Percentiles rank a stretch among this genome's conserved stretches.
Evolutionary conservation across 176 grass and related monocot species (phyloP).

Genomic region (Aegilops bicornis): DNA sequence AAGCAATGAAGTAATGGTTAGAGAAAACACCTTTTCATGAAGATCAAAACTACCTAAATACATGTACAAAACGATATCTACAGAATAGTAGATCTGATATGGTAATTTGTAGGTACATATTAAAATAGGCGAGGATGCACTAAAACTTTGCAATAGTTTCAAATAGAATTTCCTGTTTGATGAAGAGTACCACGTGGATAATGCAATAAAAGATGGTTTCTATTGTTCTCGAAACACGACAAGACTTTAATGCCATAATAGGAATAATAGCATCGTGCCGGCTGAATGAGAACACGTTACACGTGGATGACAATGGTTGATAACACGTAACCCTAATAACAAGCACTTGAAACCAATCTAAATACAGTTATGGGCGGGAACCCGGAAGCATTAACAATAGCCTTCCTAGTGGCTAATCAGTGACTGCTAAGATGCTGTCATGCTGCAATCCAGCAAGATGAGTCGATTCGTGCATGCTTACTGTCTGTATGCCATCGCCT

Average conservation of each 20-base stretch:
- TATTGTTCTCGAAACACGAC: conserved; percentile 1
- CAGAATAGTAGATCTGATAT: background rate
- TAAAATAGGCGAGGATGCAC: background rate
- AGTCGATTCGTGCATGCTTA: background rate
- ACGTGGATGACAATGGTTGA: background rate
- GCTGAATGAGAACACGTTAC: background rate
- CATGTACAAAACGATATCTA: background rate
- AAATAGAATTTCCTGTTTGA: background rate
- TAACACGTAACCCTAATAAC: background rate
- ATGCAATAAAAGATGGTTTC: background rate
- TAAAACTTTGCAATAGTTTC: background rate
- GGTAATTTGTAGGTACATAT: background rate
- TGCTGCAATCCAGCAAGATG: background rate
- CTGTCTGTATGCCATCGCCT: background rate
- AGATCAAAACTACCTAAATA: background rate
- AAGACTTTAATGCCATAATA: conserved; percentile 11
- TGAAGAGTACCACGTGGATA: background rate
- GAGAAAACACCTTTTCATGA: background rate
- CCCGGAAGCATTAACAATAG: background rate
- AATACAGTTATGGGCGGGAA: background rate
- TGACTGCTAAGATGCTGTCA: background rate
- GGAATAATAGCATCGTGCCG: background rate
- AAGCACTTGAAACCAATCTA: background rate
- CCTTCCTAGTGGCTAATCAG: background rate
- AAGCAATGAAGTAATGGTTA: conserved; percentile 6